Percentiles rank a stretch among this genome's conserved stretches.
Conservation (phyloP, 768 basidiomycete genomes). For the Leccinum obscurum region DNA sequence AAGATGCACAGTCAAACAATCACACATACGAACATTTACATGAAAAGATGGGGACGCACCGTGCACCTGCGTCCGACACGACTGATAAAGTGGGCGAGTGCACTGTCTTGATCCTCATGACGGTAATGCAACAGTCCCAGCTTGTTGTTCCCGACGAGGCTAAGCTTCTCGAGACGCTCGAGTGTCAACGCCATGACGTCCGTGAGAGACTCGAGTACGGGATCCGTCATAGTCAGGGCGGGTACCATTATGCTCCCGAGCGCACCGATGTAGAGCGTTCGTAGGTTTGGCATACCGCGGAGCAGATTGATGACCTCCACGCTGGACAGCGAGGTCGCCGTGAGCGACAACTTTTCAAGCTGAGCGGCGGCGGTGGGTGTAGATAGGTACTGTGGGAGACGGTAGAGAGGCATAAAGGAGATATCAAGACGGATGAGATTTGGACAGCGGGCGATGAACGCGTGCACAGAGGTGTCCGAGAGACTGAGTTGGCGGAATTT, state of each 20-base stretch:
- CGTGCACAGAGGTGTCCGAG: conserved; percentile 47
- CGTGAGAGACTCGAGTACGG: conserved; percentile 44
- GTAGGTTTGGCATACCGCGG: conserved; percentile 40
- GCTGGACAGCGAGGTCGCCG: conserved; percentile 49
- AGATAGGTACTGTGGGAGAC: conserved; percentile 22
- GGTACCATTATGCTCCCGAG: conserved; percentile 51
- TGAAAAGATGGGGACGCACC: conserved; percentile 33
- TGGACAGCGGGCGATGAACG: conserved; percentile 47
- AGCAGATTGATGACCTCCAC: conserved; percentile 44
- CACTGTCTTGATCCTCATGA: conserved; percentile 19
- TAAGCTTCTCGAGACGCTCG: conserved; percentile 49
- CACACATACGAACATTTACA: neutral
- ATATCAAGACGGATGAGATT: conserved; percentile 56
- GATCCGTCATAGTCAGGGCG: conserved; percentile 58
- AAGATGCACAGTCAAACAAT: neutral
- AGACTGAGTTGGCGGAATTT: conserved; percentile 59
- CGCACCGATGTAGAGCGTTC: conserved; percentile 56
- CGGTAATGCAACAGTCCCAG: conserved; percentile 40
- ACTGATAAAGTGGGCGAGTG: conserved; percentile 47
- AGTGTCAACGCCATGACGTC: conserved; percentile 35
- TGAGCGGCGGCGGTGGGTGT: conserved; percentile 3
- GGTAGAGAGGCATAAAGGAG: conserved; percentile 60
- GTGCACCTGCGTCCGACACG: conserved; percentile 60
- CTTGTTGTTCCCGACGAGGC: conserved; percentile 63
- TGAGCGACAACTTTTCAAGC: conserved; percentile 65